phyloP scores from a whole-genome alignment of 1,284 basidiomycete genomes.

The Pyrrhoderma lamaoense region DNA sequence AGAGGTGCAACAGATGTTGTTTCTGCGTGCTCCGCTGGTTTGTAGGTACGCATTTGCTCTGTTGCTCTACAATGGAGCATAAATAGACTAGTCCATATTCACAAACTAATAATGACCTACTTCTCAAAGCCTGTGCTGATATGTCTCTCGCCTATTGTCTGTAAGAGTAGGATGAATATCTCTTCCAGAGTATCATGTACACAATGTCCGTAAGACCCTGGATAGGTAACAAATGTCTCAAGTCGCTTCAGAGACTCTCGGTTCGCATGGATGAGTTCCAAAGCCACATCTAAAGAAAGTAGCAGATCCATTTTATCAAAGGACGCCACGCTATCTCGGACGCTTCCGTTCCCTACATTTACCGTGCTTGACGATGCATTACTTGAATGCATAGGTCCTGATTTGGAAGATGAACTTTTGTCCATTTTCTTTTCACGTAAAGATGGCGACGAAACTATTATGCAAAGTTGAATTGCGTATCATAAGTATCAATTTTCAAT shows the following conservation, averaged over 20 bases:
- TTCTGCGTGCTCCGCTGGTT: constrained; percentile 75
- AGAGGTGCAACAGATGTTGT: constrained; percentile 82
- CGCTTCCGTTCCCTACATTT: constrained; percentile 9
- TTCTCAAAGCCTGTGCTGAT: constrained; percentile 74
- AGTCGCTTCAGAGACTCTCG: constrained; percentile 88
- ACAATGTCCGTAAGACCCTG: constrained; percentile 72
- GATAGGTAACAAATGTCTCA: constrained; percentile 84
- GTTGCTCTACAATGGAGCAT: constrained; percentile 51
- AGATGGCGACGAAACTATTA: neutral
- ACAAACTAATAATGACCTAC: neutral
- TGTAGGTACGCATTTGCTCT: constrained; percentile 80
- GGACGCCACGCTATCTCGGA: constrained; percentile 22
- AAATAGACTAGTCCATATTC: constrained; percentile 9
- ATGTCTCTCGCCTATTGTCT: constrained; percentile 74
- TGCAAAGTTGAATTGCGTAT: neutral
- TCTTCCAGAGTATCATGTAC: constrained; percentile 90
- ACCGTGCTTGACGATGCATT: neutral
- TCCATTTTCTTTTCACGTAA: neutral
- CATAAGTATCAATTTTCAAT: neutral
- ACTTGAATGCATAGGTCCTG: neutral
- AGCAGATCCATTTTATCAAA: constrained; percentile 75
- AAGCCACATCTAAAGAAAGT: constrained; percentile 84
- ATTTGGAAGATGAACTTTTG: neutral
- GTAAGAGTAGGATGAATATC: constrained; percentile 79
- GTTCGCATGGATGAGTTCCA: constrained; percentile 89